Evolutionary conservation across 805 yeast genomes (phyloP).

Genomic region (Candida pseudoglaebosa): DNA sequence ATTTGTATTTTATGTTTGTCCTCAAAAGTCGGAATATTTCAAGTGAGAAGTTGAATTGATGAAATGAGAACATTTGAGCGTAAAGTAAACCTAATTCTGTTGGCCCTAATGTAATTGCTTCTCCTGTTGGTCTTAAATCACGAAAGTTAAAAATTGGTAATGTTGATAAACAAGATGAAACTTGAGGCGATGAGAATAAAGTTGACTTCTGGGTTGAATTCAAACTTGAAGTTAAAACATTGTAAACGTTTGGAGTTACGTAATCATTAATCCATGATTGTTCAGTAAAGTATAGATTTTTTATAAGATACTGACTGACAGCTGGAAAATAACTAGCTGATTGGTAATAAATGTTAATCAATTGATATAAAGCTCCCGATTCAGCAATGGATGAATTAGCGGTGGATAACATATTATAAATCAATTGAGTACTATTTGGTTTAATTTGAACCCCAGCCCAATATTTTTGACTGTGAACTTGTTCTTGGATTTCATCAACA

Average conservation of each 20-base stretch:
- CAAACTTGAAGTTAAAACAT: conserved; percentile 13
- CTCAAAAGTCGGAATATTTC: conserved; percentile 21
- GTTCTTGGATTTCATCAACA: conserved; percentile 15
- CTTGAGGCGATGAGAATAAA: conserved; percentile 12
- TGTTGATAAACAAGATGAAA: conserved; percentile 15
- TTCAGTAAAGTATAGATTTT: conserved; percentile 15
- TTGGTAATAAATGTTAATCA: conserved; percentile 22
- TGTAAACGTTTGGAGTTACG: conserved; percentile 17
- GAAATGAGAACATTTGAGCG: conserved; percentile 29
- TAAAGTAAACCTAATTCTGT: conserved; percentile 30
- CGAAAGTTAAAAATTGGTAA: conserved; percentile 20
- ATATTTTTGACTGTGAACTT: conserved; percentile 25
- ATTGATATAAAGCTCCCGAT: conserved; percentile 6
- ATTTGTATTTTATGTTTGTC: conserved; percentile 18
- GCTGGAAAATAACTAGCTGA: conserved; percentile 29
- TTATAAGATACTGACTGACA: conserved; percentile 25
- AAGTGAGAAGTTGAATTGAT: conserved; percentile 30
- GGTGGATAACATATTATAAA: conserved; percentile 15
- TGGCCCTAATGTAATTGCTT: conserved; percentile 27
- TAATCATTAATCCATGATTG: conserved; percentile 20
- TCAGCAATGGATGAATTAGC: conserved; percentile 10
- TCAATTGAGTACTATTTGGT: conserved; percentile 22
- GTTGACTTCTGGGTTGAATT: conserved; percentile 12
- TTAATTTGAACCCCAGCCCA: conserved; percentile 27
- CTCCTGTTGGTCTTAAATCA: conserved; percentile 18